These are phyloP conservation scores for Aspergillus floridensis DNA, from an alignment of 2,329 filamentous ascomycete species.

Conservation along the genomic window DNA sequence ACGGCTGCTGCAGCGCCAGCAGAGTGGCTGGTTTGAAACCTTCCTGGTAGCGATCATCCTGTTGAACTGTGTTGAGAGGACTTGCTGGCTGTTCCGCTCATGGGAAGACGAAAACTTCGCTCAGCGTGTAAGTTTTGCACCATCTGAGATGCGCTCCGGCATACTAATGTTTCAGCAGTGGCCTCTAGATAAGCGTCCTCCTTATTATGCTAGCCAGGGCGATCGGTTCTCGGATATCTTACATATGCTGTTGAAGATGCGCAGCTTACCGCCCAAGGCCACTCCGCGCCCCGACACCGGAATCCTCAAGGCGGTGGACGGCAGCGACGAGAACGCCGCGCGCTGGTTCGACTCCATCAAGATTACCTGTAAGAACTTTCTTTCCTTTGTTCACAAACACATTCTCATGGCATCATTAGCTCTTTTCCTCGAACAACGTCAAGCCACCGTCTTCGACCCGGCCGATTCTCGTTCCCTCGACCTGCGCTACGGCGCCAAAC, in stretches of 20 bases:
- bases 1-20: slow-evolving; percentile 57
- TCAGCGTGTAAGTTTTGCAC: slow-evolving; percentile 30
- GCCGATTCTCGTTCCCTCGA: slow-evolving; percentile 44
- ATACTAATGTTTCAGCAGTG: slow-evolving; percentile 36
- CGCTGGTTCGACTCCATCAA: slow-evolving; percentile 45
- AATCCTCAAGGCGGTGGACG: slow-evolving; percentile 38
- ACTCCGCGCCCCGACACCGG: slow-evolving; percentile 37
- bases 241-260: slow-evolving; percentile 58
- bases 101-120: slow-evolving; percentile 48
- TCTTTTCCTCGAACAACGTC: slow-evolving; percentile 39
- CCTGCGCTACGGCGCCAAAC: slow-evolving; percentile 37
- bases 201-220: slow-evolving; percentile 54
- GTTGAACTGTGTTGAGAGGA: slow-evolving; percentile 59
- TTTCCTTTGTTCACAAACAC: neutral
- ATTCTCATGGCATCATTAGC: slow-evolving; percentile 22
- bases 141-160: neutral
- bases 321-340: slow-evolving; percentile 37
- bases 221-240: slow-evolving; percentile 58
- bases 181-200: slow-evolving; percentile 54
- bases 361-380: slow-evolving; percentile 37
- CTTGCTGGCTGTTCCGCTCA: slow-evolving; percentile 56
- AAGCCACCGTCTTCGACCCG: slow-evolving; percentile 38
- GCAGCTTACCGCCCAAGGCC: slow-evolving; percentile 46
- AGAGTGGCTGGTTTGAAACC: slow-evolving; percentile 57
- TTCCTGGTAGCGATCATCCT: slow-evolving; percentile 60